Conservation (phyloP, 495 filamentous ascomycete species). For the Trichoderma erinaceum region DNA sequence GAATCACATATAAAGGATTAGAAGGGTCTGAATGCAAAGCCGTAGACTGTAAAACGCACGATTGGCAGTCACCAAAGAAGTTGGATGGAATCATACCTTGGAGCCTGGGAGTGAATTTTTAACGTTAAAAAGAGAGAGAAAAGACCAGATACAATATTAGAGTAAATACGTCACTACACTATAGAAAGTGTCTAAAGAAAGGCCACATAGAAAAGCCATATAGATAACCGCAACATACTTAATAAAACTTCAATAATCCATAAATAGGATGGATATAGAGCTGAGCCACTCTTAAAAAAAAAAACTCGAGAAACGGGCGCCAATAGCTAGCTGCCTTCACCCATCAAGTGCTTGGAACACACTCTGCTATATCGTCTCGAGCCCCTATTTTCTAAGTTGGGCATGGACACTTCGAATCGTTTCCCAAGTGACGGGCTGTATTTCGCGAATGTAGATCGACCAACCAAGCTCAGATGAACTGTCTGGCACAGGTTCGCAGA, state of each 20-base stretch:
- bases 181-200: not conserved
- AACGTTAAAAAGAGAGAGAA: not conserved
- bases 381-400: not conserved
- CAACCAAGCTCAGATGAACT: not conserved
- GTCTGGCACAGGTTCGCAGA: not conserved
- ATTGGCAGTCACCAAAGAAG: not conserved
- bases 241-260: not conserved
- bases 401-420: not conserved
- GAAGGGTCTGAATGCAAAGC: not conserved
- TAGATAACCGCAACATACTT: not conserved
- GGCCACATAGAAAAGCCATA: not conserved
- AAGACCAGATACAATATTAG: not conserved
- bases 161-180: not conserved
- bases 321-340: not conserved
- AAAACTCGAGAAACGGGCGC: not conserved
- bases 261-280: not conserved
- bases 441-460: slow-evolving; percentile 2
- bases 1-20: not conserved
- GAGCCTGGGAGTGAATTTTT: not conserved
- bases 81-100: not conserved
- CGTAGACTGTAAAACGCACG: not conserved
- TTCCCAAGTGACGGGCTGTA: not conserved
- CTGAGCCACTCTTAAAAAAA: not conserved
- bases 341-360: not conserved
- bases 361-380: not conserved